Evolutionary conservation across 2,329 filamentous ascomycete genomes (phyloP).

Genomic region (Fusarium cyanostomum): DNA sequence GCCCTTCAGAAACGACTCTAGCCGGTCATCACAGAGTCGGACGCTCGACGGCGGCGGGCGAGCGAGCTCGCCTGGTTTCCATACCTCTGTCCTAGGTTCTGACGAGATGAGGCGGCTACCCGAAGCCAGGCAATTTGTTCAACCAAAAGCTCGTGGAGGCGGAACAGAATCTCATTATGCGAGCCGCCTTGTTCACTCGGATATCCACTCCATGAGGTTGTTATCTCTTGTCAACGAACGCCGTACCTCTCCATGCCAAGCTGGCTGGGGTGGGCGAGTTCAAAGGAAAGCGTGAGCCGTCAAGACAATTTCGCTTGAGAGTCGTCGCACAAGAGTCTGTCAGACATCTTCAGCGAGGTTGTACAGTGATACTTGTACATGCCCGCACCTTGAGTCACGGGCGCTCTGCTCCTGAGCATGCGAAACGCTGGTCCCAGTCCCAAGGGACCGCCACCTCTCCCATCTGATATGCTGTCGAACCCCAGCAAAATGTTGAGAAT

Average conservation of each 20-base stretch:
- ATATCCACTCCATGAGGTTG: constrained; percentile 4
- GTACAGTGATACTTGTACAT: constrained; percentile 24
- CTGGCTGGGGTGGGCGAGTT: constrained; percentile 11
- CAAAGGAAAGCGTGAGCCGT: constrained; percentile 16
- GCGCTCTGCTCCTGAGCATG: constrained; percentile 6
- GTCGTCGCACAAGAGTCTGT: constrained; percentile 32
- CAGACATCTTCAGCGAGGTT: constrained; percentile 34
- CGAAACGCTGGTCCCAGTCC: constrained; percentile 9
- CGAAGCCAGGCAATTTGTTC: constrained; percentile 28
- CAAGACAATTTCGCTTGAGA: constrained; percentile 41
- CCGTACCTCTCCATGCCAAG: not conserved
- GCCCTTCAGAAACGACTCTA: not conserved
- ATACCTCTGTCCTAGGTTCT: constrained; percentile 18
- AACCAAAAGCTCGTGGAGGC: constrained; percentile 31
- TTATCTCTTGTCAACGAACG: constrained; percentile 1
- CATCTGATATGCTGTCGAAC: constrained; percentile 9
- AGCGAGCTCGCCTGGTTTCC: not conserved
- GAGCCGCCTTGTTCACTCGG: constrained; percentile 24
- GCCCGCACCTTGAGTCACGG: constrained; percentile 23
- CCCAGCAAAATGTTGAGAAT: constrained; percentile 10
- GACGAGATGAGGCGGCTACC: constrained; percentile 27
- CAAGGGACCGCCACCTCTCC: constrained; percentile 4
- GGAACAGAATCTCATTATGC: constrained; percentile 20
- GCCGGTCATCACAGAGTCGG: not conserved
- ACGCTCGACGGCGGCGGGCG: not conserved